Evolutionary conservation across 495 filamentous ascomycete genomes (phyloP).

Genomic region (Penicillium ucsense): DNA sequence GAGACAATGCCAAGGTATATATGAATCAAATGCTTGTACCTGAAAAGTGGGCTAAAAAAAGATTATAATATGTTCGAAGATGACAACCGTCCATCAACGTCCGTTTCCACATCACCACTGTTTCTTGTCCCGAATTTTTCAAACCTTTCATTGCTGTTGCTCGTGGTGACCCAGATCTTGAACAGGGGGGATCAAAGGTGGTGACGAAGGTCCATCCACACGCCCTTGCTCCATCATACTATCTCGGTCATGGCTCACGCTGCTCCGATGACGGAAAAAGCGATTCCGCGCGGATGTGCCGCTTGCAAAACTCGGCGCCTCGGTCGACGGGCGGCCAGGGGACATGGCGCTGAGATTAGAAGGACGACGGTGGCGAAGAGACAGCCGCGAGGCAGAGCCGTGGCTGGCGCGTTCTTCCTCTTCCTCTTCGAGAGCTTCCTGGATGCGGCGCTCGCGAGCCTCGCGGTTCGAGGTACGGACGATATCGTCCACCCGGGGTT

Average conservation of each 20-base stretch:
- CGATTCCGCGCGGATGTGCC: slow-evolving; percentile 23
- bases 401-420: slow-evolving; percentile 28
- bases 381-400: slow-evolving; percentile 13
- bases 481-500: slow-evolving; percentile 26
- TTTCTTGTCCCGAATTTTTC: too few relatives aligned
- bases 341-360: slow-evolving; percentile 19
- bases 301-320: slow-evolving; percentile 25
- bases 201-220: not conserved
- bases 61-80: slow-evolving; percentile 1
- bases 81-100: not conserved
- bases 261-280: slow-evolving; percentile 30
- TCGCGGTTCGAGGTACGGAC: slow-evolving; percentile 33
- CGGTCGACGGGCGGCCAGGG: slow-evolving; percentile 21
- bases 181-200: not conserved
- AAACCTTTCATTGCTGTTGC: not conserved
- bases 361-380: slow-evolving; percentile 9
- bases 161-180: slow-evolving; percentile 2
- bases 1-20: too few relatives aligned
- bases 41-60: not conserved
- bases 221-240: slow-evolving; percentile 30
- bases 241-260: slow-evolving; percentile 13
- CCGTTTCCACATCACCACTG: not conserved
- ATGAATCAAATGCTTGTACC: too few relatives aligned
- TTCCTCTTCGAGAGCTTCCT: slow-evolving; percentile 35
- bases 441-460: slow-evolving; percentile 33